Evolutionary conservation across 495 filamentous ascomycete genomes (phyloP).

Genomic region (Tuber umbilicatum): DNA sequence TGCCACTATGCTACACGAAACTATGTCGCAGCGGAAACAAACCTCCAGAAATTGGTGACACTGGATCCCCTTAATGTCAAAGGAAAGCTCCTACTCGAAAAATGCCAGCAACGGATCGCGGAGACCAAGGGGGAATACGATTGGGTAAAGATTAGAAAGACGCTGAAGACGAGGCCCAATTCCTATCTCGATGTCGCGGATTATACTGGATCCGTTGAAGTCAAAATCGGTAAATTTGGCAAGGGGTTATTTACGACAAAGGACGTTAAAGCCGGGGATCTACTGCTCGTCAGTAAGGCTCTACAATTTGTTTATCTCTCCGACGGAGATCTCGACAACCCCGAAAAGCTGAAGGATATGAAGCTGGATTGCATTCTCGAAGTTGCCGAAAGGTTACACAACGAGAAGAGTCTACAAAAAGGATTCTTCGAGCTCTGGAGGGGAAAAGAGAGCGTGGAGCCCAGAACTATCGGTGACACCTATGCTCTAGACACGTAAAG

Average conservation of each 20-base stretch:
- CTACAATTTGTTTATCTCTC: not conserved
- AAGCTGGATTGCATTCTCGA: not conserved
- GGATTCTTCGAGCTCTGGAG: slow-evolving; percentile 1
- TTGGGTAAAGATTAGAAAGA: not conserved
- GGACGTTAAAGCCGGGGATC: not conserved
- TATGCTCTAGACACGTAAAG: not conserved
- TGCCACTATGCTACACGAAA: not conserved
- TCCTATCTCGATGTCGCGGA: slow-evolving; percentile 3
- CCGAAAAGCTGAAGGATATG: not conserved
- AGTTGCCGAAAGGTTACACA: not conserved
- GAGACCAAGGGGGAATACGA: not conserved
- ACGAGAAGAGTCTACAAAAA: not conserved
- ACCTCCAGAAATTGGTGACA: not conserved
- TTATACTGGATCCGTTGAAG: not conserved
- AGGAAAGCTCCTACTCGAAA: slow-evolving; percentile 2
- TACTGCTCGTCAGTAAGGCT: not conserved
- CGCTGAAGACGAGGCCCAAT: not conserved
- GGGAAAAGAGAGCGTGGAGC: not conserved
- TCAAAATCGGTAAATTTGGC: not conserved
- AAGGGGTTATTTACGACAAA: not conserved
- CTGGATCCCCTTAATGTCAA: not conserved
- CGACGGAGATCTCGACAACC: not conserved
- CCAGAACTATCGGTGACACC: not conserved
- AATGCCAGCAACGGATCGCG: not conserved
- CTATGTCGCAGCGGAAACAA: not conserved